phyloP scores from a whole-genome alignment of 331 rosid genomes.

The Cucumis variabilis region DNA sequence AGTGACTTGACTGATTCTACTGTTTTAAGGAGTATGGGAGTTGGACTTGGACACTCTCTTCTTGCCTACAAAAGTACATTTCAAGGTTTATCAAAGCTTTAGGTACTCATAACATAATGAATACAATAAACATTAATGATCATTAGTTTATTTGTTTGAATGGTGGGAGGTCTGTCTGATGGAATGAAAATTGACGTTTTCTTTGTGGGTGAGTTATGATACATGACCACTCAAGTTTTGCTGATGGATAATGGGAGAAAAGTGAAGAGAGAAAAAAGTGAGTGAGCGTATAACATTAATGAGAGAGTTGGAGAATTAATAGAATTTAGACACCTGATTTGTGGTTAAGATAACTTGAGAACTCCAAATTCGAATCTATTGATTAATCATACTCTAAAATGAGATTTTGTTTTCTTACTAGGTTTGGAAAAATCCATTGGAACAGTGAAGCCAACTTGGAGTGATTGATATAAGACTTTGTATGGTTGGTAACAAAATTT shows the following conservation, averaged over 20 bases:
- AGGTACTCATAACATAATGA: slow-evolving; percentile 53
- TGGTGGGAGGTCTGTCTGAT: no score
- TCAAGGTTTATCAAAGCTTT: slow-evolving; percentile 77
- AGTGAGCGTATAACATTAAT: background rate
- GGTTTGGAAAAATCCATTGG: no score
- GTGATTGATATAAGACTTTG: no score
- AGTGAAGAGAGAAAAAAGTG: background rate
- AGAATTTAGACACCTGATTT: background rate
- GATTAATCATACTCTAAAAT: no score
- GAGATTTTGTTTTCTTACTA: no score
- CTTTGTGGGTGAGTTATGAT: background rate
- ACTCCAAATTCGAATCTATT: no score
- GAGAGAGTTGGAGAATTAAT: background rate
- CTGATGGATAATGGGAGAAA: background rate
- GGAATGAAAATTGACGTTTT: background rate
- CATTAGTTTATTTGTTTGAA: background rate
- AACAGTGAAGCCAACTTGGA: no score
- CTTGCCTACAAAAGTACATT: slow-evolving; percentile 82
- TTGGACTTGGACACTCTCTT: slow-evolving; percentile 78
- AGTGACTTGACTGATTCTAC: slow-evolving; percentile 94
- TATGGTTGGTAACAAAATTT: no score
- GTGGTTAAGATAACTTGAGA: background rate
- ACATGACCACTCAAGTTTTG: background rate
- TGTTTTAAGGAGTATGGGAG: slow-evolving; percentile 83
- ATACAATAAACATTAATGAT: background rate